Percentiles rank a stretch among this genome's conserved stretches.
phyloP scores from a whole-genome alignment of 2,329 filamentous ascomycete genomes.

The Macrophomina pseudophaseolina region DNA sequence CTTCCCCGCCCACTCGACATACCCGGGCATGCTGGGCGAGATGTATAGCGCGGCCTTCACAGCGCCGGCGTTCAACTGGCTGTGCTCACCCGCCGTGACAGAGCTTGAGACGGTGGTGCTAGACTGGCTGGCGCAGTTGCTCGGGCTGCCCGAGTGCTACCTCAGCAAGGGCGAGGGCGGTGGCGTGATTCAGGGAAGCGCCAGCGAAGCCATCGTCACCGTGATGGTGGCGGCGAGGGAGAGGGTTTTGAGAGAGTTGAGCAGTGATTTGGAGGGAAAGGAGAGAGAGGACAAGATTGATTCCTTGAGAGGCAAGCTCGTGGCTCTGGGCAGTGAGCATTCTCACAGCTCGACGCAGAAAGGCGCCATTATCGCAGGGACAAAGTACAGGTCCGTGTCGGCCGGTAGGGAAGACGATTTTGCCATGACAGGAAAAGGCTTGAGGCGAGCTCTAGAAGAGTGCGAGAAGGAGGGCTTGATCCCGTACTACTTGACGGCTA shows the following conservation, averaged over 20 bases:
- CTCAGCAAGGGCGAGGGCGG: constrained; percentile 77
- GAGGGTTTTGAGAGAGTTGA: constrained; percentile 38
- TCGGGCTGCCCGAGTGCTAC: constrained; percentile 75
- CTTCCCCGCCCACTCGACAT: constrained; percentile 83
- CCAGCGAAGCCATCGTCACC: constrained; percentile 85
- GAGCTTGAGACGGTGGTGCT: constrained; percentile 92
- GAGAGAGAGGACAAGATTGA: constrained; percentile 74
- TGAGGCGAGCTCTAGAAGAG: constrained; percentile 67
- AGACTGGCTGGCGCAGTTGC: constrained; percentile 83
- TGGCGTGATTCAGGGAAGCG: constrained; percentile 92
- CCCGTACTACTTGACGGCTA: constrained; percentile 86
- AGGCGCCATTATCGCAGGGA: constrained; percentile 82
- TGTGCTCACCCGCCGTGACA: constrained; percentile 89
- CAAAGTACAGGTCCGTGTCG: constrained; percentile 75
- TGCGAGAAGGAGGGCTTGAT: constrained; percentile 72
- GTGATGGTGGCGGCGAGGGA: constrained; percentile 88
- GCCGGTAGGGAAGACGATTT: constrained; percentile 68
- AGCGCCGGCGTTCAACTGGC: constrained; percentile 95
- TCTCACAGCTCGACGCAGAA: constrained; percentile 87
- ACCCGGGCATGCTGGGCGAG: constrained; percentile 86
- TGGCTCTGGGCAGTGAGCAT: constrained; percentile 79
- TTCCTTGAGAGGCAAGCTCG: constrained; percentile 70
- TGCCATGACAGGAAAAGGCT: constrained; percentile 68
- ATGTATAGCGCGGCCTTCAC: constrained; percentile 90
- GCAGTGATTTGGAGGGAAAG: constrained; percentile 43